phyloP scores from a whole-genome alignment of 306 rosid species.

The Casuarina equisetifolia region DNA sequence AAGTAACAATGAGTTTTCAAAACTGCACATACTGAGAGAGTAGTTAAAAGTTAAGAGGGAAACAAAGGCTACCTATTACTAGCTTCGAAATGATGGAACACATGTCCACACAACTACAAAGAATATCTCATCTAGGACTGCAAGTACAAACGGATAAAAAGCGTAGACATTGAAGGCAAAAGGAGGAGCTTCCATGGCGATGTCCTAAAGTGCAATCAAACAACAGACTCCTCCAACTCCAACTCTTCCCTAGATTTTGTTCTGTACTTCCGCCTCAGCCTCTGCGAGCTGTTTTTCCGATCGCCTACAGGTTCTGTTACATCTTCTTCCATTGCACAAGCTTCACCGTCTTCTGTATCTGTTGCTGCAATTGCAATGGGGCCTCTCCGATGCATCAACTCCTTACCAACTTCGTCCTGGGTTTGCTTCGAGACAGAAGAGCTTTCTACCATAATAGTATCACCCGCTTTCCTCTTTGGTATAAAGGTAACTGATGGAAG shows the following conservation, averaged over 20 bases:
- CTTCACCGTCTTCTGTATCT: constrained; percentile 47
- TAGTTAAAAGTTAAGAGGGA: not conserved
- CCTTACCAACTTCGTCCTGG: constrained; percentile 45
- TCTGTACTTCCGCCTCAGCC: constrained; percentile 65
- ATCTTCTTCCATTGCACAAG: constrained; percentile 93
- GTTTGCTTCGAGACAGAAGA: constrained; percentile 40
- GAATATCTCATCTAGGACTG: not conserved
- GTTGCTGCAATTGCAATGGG: constrained; percentile 49
- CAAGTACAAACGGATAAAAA: not conserved
- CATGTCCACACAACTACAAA: not conserved
- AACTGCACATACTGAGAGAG: too few relatives aligned
- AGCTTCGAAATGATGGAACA: not conserved
- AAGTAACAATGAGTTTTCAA: too few relatives aligned
- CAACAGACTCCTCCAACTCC: constrained; percentile 46
- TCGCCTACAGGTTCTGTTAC: constrained; percentile 43
- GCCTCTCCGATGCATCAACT: constrained; percentile 31
- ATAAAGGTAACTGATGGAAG: constrained; percentile 65
- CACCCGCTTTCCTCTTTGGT: constrained; percentile 73
- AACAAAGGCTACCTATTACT: not conserved
- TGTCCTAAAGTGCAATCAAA: not conserved
- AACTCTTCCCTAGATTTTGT: constrained; percentile 41
- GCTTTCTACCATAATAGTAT: constrained; percentile 54
- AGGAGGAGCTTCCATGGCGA: not conserved
- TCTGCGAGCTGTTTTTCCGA: constrained; percentile 43
- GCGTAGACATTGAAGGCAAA: not conserved